These are phyloP conservation scores for Tetrastigma voinierianum DNA, from an alignment of 164 flowering plant species.

Conservation along the genomic window DNA sequence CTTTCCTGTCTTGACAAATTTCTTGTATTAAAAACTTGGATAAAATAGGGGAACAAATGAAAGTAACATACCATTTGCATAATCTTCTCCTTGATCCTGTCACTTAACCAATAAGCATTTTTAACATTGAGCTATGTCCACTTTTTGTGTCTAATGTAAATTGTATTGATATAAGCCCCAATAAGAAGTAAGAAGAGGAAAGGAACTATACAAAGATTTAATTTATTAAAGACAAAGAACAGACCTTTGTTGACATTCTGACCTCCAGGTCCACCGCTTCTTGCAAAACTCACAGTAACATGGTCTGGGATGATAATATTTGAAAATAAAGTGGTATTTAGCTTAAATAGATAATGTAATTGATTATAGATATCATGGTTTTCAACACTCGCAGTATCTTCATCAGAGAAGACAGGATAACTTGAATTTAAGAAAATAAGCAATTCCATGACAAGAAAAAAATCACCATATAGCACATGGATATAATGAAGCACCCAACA, in stretches of 20 bases:
- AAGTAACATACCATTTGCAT: slow-evolving; percentile 67
- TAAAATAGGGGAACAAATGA: not conserved
- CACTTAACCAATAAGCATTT: slow-evolving; percentile 82
- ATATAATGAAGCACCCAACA: too few species aligned
- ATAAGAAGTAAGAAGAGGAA: not conserved
- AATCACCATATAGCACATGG: too few species aligned
- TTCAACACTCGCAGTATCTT: too few species aligned
- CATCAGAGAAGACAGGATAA: too few species aligned
- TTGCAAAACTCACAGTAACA: slow-evolving; percentile 87
- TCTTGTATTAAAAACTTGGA: not conserved
- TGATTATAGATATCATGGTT: too few species aligned
- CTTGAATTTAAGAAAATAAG: too few species aligned
- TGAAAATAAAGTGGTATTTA: not conserved
- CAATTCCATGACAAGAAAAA: too few species aligned
- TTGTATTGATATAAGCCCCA: not conserved
- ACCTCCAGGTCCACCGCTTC: slow-evolving; percentile 97
- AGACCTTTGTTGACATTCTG: slow-evolving; percentile 96
- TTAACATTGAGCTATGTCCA: slow-evolving; percentile 98
- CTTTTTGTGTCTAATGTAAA: slow-evolving; percentile 92
- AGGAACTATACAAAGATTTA: not conserved
- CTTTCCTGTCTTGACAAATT: not conserved
- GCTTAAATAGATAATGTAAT: too few species aligned
- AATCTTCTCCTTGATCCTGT: slow-evolving; percentile 76
- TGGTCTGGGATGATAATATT: slow-evolving; percentile 48
- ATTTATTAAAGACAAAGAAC: not conserved